Percentiles rank a stretch among this genome's conserved stretches.
Evolutionary conservation across 2,329 filamentous ascomycete species (phyloP).

Genomic region (Mollisiaceae sp.): DNA sequence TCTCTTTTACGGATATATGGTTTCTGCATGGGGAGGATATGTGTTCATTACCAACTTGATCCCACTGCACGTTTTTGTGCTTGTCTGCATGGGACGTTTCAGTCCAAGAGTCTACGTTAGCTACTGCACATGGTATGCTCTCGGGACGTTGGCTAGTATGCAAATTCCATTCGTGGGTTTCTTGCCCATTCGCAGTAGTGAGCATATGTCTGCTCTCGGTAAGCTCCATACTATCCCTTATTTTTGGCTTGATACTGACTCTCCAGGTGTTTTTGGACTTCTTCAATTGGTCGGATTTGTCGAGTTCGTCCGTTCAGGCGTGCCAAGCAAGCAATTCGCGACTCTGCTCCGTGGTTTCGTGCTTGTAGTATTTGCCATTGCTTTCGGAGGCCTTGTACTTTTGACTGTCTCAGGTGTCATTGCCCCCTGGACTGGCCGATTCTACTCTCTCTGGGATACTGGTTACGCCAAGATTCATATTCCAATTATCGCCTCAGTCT

Average conservation of each 20-base stretch:
- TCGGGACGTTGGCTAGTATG: slow-evolving; percentile 97
- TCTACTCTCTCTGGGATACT: slow-evolving; percentile 99
- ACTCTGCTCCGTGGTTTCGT: slow-evolving; percentile 82
- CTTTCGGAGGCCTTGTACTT: slow-evolving; percentile 77
- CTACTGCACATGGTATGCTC: slow-evolving; percentile 97
- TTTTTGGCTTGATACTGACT: slow-evolving; percentile 27
- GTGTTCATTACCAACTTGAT: slow-evolving; percentile 99
- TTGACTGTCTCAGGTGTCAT: slow-evolving; percentile 90
- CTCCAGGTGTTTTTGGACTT: slow-evolving; percentile 86
- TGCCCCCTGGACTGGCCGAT: slow-evolving; percentile 96
- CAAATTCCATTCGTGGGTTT: slow-evolving; percentile 99
- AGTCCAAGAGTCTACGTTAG: slow-evolving; percentile 93
- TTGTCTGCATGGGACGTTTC: slow-evolving; percentile 96
- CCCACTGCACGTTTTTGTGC: slow-evolving; percentile 89
- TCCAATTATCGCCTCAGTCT: slow-evolving; percentile 99
- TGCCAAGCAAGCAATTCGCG: slow-evolving; percentile 93
- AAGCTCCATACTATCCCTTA: slow-evolving; percentile 42
- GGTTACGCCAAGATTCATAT: slow-evolving; percentile 99
- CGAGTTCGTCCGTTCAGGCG: slow-evolving; percentile 85
- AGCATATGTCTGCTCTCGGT: slow-evolving; percentile 98
- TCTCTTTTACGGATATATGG: slow-evolving; percentile 99
- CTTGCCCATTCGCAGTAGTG: slow-evolving; percentile 92
- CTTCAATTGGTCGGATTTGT: slow-evolving; percentile 92
- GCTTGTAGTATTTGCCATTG: slow-evolving; percentile 73
- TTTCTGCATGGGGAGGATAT: slow-evolving; percentile 98